phyloP scores from a whole-genome alignment of 768 basidiomycete genomes.

The Collybia mongolica region DNA sequence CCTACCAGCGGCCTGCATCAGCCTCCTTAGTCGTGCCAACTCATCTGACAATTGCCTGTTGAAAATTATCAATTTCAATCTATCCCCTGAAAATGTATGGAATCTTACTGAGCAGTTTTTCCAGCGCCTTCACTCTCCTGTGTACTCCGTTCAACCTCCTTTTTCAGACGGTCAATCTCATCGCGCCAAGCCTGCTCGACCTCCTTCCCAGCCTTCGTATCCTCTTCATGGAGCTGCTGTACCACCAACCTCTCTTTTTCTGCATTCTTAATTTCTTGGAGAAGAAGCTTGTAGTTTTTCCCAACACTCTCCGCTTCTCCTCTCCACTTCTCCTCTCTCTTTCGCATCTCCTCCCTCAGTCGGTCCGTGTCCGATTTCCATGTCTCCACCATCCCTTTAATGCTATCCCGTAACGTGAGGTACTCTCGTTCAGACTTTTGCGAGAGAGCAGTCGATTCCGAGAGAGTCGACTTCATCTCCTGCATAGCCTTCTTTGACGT shows the following conservation, averaged over 20 bases:
- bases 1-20: constrained; percentile 61
- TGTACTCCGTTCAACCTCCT: constrained; percentile 50
- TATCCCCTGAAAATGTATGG: constrained; percentile 3
- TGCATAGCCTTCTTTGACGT: constrained; percentile 73
- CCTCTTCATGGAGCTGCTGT: constrained; percentile 48
- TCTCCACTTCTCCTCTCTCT: constrained; percentile 67
- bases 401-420: constrained; percentile 69
- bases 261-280: constrained; percentile 61
- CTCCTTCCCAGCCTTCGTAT: constrained; percentile 47
- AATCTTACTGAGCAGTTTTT: constrained; percentile 60
- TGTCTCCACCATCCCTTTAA: constrained; percentile 68
- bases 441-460: constrained; percentile 74
- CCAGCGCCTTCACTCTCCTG: constrained; percentile 56
- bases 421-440: constrained; percentile 86
- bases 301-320: constrained; percentile 67
- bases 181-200: constrained; percentile 61
- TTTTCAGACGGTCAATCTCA: constrained; percentile 54
- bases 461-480: constrained; percentile 75
- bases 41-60: constrained; percentile 59
- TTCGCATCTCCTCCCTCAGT: constrained; percentile 71
- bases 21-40: constrained; percentile 64
- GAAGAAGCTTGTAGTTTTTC: constrained; percentile 64
- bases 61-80: constrained; percentile 7
- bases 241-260: constrained; percentile 45
- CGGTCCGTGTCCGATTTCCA: constrained; percentile 75